Base-by-base conservation (phyloP, 306 rosid genomes). In the Lathyrus aphaca region DNA sequence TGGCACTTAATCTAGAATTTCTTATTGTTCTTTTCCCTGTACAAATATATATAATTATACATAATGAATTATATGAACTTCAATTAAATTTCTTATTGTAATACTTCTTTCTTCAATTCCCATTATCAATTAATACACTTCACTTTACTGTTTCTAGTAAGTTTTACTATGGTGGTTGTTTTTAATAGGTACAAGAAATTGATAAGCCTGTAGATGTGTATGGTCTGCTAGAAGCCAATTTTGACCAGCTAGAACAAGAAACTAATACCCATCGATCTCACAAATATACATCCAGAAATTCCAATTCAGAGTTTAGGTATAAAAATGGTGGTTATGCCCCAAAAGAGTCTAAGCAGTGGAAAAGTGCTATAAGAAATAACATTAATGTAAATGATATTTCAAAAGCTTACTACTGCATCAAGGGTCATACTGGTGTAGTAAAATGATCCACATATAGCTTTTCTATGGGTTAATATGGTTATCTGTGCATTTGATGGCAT, bases 341-440 rank as follows among this genome's bases (percentile, higher is more conserved):
- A 9, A 79, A 85, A 69, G 84, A 76, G 72, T 43, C 51, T 14
- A 84, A 80, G 39, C 79, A 82, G 80, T 71, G 80, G 76, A 84
- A 79, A 45, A 80, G 60, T 51, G 37, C 77, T 10, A 14, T 90
- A 64, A 86, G 74, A 78, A 77, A 80, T 37, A 40, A 38, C 14
- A 63, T 88, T 49, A 84, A 84, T 6, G 46, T 55, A 54, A 76
- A 81, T 17, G 95, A 86, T 91, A 81, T n/a, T 91, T 67, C 66
- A 14, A 73, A 86, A 77, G 69, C 79, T 87, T 69, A 64, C 83
- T 57, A 13, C 10, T 53, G 27, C 54, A 16, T 79, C 82, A 61
- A 86, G 75, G 75, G 8, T 23, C 70, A 88, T 94, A 72, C 68
- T 94, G 80, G 81, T 79, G 65, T 82, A 75, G 99, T 94, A 84